Conservation (phyloP, 441 rosid genomes). For the Raphanus hybrid region DNA sequence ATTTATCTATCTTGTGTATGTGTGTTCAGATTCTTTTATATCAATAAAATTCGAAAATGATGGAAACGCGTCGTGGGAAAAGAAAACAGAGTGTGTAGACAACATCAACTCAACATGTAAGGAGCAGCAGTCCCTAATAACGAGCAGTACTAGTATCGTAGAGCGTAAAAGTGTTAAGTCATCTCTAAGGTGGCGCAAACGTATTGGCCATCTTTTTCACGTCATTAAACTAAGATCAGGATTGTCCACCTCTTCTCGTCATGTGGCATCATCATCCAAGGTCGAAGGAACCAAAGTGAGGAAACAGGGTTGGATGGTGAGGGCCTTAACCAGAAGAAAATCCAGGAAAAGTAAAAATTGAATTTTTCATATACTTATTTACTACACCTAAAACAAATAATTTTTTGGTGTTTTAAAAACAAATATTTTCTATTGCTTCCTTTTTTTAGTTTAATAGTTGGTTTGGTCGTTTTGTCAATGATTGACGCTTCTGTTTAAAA, state of each 20-base stretch:
- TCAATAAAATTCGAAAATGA: conserved; percentile 87
- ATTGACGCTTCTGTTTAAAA: conserved; percentile 35
- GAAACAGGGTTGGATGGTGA: conserved; percentile 74
- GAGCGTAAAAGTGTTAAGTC: conserved; percentile 66
- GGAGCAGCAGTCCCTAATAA: conserved; percentile 28
- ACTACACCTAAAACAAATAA: conserved; percentile 1
- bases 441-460: conserved; percentile 31
- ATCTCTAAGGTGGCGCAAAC: conserved; percentile 83
- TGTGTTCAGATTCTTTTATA: conserved; percentile 71
- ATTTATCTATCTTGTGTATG: background rate
- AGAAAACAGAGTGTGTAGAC: conserved; percentile 58
- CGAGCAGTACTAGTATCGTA: conserved; percentile 57
- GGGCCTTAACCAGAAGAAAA: conserved; percentile 74
- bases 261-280: conserved; percentile 67
- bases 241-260: conserved; percentile 67
- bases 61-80: conserved; percentile 90
- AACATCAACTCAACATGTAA: conserved; percentile 49
- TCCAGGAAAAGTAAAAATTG: conserved; percentile 47
- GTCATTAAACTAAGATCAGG: conserved; percentile 65
- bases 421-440: background rate
- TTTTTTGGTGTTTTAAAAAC: background rate
- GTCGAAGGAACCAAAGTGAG: conserved; percentile 77
- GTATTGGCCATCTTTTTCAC: conserved; percentile 84
- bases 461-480: conserved; percentile 34
- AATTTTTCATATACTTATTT: background rate